Base-by-base conservation (phyloP, 768 basidiomycete species). In the Podaxis pistillaris region DNA sequence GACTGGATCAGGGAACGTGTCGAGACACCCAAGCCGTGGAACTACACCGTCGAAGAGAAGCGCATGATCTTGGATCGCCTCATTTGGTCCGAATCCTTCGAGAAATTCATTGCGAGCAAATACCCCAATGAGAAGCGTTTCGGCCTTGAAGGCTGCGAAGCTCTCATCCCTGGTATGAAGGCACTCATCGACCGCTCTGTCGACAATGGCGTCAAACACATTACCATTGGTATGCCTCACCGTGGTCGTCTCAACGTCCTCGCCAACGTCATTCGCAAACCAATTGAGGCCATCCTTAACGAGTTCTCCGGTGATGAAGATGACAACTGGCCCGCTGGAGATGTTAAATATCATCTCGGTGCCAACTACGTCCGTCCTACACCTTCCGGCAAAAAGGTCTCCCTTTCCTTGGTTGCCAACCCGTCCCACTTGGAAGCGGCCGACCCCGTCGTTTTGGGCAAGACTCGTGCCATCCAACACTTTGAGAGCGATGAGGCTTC, bases 41-140 rank as follows among this genome's bases (percentile, higher is more conserved):
- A 95, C 70, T 99, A 98, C 78, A 93, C 91, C 56, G 85, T 96
- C 57, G 97, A 99, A 69, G 97, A 99, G 81, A 99, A 98, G 78
- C 89, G 94, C 52, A 96, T 98, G 93, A 96, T 99, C 66, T 86
- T 99, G 60, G 97, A 99, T 78, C 93, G 97, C 64, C 89, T 98
- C 69, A 98, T 98, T 73, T 99, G 97, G 97, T 98, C 96, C n/a
- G 97, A 98, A 70, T 91, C 93, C 3, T 98, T 98, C 71, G 97
- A 99, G 76, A 95, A 95, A 71, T 99, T 98, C 83, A 95, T 99
- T 66, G 91, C 95, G 22, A 92, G 87, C 83, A 99, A 98, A 75
- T 97, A 93, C 78, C 97, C 97, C 68, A 99, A 98, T 78, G 97
- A 99, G 82, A 99, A 99, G 78, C 91, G 97, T 52, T 99, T 99